Evolutionary conservation across 2,329 filamentous ascomycete genomes (phyloP).

Genomic region (Fusarium sp.): DNA sequence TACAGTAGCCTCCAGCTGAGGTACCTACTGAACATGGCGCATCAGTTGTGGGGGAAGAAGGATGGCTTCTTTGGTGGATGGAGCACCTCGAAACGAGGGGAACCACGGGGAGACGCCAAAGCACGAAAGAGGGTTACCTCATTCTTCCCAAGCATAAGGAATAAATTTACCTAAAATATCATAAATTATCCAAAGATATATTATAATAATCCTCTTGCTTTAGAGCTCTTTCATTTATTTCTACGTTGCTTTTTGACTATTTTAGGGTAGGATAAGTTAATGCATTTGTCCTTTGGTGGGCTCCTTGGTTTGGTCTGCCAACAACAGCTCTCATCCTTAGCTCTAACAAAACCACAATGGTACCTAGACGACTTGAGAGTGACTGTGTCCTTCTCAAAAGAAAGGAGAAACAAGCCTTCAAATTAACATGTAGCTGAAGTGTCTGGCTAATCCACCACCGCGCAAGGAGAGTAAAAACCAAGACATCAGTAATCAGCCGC

Average conservation of each 20-base stretch:
- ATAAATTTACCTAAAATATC: not conserved
- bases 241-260: no score
- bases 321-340: no score
- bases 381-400: not conserved
- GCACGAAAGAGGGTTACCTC: not conserved
- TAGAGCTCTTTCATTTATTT: not conserved
- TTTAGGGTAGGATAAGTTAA: not conserved
- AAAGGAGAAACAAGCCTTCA: not conserved
- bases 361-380: not conserved
- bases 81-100: not conserved
- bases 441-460: not conserved
- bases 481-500: not conserved
- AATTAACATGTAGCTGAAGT: not conserved
- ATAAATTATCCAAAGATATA: not conserved
- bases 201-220: not conserved
- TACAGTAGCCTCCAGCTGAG: not conserved
- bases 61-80: not conserved
- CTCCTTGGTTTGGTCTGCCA: no score
- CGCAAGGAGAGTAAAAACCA: not conserved
- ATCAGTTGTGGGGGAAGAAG: slow-evolving; percentile 13
- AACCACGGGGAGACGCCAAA: not conserved
- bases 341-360: no score
- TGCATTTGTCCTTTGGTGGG: no score
- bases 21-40: slow-evolving; percentile 20
- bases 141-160: not conserved